Percentiles rank a stretch among this genome's conserved stretches.
Conservation (phyloP, 306 rosid genomes). For the Heteromeles arbutifolia region DNA sequence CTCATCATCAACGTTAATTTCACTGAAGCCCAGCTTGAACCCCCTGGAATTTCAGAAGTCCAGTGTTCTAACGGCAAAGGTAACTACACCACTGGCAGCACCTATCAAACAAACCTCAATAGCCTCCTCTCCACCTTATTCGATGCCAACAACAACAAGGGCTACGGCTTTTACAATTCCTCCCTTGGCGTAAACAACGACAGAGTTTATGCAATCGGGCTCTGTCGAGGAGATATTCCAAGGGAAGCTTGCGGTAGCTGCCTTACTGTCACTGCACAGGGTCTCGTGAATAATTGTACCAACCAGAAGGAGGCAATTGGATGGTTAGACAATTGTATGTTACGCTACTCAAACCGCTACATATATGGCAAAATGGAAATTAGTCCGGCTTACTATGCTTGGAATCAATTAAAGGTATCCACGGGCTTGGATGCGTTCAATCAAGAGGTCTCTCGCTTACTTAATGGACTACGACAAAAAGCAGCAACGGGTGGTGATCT, state of each 20-base stretch:
- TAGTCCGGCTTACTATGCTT: background rate
- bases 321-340: slow-evolving; percentile 8
- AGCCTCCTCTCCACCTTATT: background rate
- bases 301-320: slow-evolving; percentile 18
- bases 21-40: background rate
- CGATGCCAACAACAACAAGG: background rate
- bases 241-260: slow-evolving; percentile 6
- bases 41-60: background rate
- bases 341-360: slow-evolving; percentile 17
- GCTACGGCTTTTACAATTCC: slow-evolving; percentile 7
- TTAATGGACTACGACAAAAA: background rate
- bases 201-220: slow-evolving; percentile 1
- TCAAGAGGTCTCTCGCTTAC: background rate
- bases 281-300: background rate
- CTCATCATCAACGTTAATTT: background rate
- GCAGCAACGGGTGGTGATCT: slow-evolving; percentile 9
- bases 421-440: background rate
- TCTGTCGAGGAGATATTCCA: slow-evolving; percentile 19
- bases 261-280: background rate
- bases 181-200: background rate
- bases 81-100: background rate
- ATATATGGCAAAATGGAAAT: background rate
- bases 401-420: background rate
- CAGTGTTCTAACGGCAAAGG: background rate
- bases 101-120: background rate